Percentiles rank a stretch among this genome's conserved stretches.
These are phyloP conservation scores for Leccinum longicurvipes DNA, from an alignment of 768 basidiomycete genomes.

Conservation along the genomic window DNA sequence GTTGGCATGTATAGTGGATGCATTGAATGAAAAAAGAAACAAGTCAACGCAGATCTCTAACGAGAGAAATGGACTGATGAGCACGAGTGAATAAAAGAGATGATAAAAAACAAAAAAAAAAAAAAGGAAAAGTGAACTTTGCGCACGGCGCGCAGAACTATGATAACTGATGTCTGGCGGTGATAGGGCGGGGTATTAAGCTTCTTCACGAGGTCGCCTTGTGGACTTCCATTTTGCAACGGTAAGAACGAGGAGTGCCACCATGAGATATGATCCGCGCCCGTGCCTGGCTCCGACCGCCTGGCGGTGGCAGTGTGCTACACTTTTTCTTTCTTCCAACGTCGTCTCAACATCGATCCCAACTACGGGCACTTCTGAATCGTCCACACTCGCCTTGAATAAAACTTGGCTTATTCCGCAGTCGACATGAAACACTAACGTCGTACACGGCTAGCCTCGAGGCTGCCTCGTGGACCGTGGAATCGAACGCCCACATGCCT, in stretches of 20 bases:
- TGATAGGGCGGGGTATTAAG: constrained; percentile 17
- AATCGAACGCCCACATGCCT: background rate
- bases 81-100: background rate
- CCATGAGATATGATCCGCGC: background rate
- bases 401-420: background rate
- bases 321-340: background rate
- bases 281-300: too few relatives aligned
- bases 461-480: constrained; percentile 12
- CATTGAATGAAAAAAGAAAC: background rate
- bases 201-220: constrained; percentile 17
- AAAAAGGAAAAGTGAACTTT: background rate
- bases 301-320: background rate
- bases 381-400: background rate
- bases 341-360: background rate
- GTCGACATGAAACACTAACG: background rate
- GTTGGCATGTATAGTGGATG: background rate
- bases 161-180: constrained; percentile 1
- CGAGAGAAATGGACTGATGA: background rate
- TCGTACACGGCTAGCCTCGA: constrained; percentile 9
- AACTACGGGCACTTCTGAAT: background rate
- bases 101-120: background rate
- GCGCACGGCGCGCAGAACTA: constrained; percentile 2
- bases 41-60: background rate
- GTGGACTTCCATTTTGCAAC: constrained; percentile 9
- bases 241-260: constrained; percentile 7